Conservation (phyloP, 2,329 filamentous ascomycete species). For the Onygenales sp. region DNA sequence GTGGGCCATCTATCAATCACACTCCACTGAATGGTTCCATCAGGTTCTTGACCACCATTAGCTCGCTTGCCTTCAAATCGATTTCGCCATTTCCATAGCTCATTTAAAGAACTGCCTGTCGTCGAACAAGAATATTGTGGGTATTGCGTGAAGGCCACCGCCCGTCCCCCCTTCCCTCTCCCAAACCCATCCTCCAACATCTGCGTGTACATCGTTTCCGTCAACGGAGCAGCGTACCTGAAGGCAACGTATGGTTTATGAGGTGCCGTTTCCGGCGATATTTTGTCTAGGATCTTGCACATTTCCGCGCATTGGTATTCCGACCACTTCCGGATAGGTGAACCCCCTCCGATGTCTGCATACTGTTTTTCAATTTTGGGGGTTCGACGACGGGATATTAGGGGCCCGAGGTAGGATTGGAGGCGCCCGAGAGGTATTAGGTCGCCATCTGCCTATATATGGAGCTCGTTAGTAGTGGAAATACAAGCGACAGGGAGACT, state of each 20-base stretch:
- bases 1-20: constrained; percentile 96
- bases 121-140: constrained; percentile 98
- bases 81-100: constrained; percentile 95
- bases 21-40: constrained; percentile 82
- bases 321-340: constrained; percentile 95
- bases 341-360: constrained; percentile 89
- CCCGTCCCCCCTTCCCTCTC: constrained; percentile 77
- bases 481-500: not conserved
- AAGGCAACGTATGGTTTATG: constrained; percentile 98
- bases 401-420: constrained; percentile 79
- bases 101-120: constrained; percentile 90
- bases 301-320: constrained; percentile 89
- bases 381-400: constrained; percentile 77
- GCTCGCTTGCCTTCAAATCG: constrained; percentile 66
- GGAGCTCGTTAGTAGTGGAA: constrained; percentile 1
- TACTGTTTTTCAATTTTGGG: constrained; percentile 98
- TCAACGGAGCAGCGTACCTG: constrained; percentile 85
- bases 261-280: constrained; percentile 84
- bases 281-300: constrained; percentile 91
- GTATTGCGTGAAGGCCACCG: constrained; percentile 96
- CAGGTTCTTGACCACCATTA: constrained; percentile 40
- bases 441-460: constrained; percentile 69
- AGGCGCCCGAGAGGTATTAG: constrained; percentile 90
- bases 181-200: constrained; percentile 85
- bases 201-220: constrained; percentile 82